Conservation (phyloP, 2,329 filamentous ascomycete genomes). For the Xylaria sp. region DNA sequence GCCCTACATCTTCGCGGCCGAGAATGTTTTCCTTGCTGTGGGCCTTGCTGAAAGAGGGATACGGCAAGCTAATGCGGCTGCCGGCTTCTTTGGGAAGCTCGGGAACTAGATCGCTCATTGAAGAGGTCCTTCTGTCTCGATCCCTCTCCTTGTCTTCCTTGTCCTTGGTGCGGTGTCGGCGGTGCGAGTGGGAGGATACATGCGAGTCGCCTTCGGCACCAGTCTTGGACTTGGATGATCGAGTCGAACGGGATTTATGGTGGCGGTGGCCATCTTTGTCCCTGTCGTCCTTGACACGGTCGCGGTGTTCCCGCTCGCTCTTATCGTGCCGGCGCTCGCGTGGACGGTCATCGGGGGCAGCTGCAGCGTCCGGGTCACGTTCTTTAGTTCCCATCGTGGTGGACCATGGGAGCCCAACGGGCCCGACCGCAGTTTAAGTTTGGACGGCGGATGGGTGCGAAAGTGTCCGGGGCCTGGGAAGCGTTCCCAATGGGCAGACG, state of each 20-base stretch:
- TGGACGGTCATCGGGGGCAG: constrained; percentile 27
- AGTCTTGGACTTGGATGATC: constrained; percentile 33
- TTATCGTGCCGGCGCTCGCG: constrained; percentile 30
- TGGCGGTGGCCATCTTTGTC: constrained; percentile 31
- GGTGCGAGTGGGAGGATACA: constrained; percentile 30
- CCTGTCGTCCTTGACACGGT: constrained; percentile 26
- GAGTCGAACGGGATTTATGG: constrained; percentile 32
- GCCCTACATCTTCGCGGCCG: constrained; percentile 56
- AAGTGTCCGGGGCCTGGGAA: constrained; percentile 10
- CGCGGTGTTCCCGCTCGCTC: constrained; percentile 24
- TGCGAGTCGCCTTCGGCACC: constrained; percentile 32
- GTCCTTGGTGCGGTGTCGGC: constrained; percentile 37
- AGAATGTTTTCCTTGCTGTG: constrained; percentile 86
- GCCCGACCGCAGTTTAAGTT: constrained; percentile 30
- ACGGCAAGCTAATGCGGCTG: constrained; percentile 39
- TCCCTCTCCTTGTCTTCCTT: constrained; percentile 38
- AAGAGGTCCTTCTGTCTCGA: constrained; percentile 34
- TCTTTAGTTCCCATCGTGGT: constrained; percentile 36
- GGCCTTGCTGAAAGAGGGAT: constrained; percentile 60
- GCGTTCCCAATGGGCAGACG: constrained; percentile 4
- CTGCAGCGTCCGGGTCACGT: constrained; percentile 27
- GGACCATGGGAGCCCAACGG: constrained; percentile 37
- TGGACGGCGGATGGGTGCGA: constrained; percentile 18
- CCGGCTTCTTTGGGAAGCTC: constrained; percentile 33
- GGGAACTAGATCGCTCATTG: constrained; percentile 38